phyloP scores from a whole-genome alignment of 106 monocot genomes.

The Xerophyta viscosa region DNA sequence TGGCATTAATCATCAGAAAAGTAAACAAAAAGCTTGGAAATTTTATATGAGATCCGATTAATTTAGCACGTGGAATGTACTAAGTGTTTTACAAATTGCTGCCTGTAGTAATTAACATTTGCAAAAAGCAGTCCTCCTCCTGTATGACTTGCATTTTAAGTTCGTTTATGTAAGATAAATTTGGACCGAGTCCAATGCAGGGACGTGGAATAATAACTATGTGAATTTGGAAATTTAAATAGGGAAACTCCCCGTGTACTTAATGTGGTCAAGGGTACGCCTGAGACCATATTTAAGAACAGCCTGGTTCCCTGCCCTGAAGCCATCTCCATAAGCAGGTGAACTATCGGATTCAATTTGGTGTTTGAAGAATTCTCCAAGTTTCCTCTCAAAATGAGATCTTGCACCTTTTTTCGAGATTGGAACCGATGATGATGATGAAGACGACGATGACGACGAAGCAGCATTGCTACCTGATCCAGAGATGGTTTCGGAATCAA shows the following conservation, averaged over 20 bases:
- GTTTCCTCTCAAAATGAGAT: slow-evolving; percentile 54
- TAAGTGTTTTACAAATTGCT: no score
- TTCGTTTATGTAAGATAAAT: not conserved
- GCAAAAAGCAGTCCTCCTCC: not conserved
- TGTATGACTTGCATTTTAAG: not conserved
- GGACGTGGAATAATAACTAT: not conserved
- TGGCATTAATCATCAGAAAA: no score
- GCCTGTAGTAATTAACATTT: no score
- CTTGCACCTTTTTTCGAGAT: slow-evolving; percentile 35
- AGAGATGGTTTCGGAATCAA: slow-evolving; percentile 54
- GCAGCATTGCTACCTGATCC: slow-evolving; percentile 26
- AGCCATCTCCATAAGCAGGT: slow-evolving; percentile 58
- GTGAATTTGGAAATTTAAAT: not conserved
- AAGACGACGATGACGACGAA: no score
- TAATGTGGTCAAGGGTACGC: slow-evolving; percentile 53
- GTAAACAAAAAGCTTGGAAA: no score
- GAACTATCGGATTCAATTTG: slow-evolving; percentile 54
- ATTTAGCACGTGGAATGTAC: not conserved
- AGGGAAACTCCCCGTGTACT: slow-evolving; percentile 39
- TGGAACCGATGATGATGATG: slow-evolving; percentile 21
- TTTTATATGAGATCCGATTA: not conserved
- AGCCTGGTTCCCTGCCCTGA: slow-evolving; percentile 43
- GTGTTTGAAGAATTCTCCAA: slow-evolving; percentile 62
- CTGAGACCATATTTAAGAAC: slow-evolving; percentile 46
- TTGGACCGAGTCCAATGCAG: not conserved